Evolutionary conservation across 306 rosid species (phyloP).

Genomic region (Rosa persica): DNA sequence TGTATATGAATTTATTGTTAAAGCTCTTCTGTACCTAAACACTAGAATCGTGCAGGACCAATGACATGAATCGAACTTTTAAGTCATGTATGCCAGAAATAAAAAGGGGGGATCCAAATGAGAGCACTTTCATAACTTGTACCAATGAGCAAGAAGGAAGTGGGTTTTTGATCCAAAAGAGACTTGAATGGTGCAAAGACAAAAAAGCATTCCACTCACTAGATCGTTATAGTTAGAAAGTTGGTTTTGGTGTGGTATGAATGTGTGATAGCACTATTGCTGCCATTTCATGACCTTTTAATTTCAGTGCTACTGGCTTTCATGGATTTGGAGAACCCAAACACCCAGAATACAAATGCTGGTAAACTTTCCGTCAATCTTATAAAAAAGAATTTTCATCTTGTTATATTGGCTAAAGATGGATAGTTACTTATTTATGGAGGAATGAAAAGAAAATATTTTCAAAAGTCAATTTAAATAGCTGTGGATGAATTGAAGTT

Average conservation of each 20-base stretch:
- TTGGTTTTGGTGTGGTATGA: not conserved
- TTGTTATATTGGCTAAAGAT: not conserved
- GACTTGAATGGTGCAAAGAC: not conserved
- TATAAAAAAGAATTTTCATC: not conserved
- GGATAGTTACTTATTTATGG: not conserved
- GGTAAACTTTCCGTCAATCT: not conserved
- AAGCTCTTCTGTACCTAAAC: not conserved
- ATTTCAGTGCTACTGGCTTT: not conserved
- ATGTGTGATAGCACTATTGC: not conserved
- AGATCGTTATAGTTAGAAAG: not conserved
- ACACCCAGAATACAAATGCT: not conserved
- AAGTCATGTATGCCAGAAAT: not conserved
- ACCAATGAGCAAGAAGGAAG: constrained; percentile 3
- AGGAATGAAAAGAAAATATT: not conserved
- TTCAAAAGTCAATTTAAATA: not conserved
- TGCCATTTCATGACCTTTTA: not conserved
- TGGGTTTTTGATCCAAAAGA: not conserved
- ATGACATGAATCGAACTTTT: not conserved
- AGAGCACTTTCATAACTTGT: not conserved
- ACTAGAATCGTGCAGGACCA: not conserved
- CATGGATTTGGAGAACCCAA: not conserved
- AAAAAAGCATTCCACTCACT: not conserved
- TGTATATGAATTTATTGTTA: not conserved
- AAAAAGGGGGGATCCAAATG: not conserved
- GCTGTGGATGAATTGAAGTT: not conserved